Evolutionary conservation across 768 basidiomycete genomes (phyloP).

Genomic region (Dacryopinax primogenitus): DNA sequence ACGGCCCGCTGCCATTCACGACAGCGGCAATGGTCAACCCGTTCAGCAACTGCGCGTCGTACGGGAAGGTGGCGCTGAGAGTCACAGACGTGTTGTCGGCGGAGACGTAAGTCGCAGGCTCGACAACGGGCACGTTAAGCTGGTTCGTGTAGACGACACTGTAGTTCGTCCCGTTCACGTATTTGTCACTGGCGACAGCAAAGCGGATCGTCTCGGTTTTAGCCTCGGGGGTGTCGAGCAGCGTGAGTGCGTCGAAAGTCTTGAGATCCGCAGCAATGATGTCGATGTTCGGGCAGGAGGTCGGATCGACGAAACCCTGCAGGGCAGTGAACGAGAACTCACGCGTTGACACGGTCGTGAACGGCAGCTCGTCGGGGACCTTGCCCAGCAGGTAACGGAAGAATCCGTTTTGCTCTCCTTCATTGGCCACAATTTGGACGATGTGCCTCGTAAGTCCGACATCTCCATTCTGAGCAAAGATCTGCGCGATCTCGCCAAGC

Average conservation of each 20-base stretch:
- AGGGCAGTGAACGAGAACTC: conserved; percentile 6
- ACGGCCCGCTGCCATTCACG: neutral
- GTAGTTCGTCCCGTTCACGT: neutral
- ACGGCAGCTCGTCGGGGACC: neutral
- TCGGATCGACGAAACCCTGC: neutral
- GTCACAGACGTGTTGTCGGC: neutral
- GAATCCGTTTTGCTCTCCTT: conserved; percentile 13
- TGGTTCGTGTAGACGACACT: neutral
- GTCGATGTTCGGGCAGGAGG: conserved; percentile 5
- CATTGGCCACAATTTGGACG: conserved; percentile 12
- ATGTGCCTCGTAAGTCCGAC: conserved; percentile 10
- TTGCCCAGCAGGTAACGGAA: conserved; percentile 9
- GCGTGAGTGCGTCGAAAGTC: conserved; percentile 1
- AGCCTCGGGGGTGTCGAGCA: neutral
- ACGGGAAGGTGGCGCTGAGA: neutral
- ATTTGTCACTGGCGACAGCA: neutral
- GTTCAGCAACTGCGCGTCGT: neutral
- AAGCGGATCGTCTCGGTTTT: neutral
- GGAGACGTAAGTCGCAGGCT: neutral
- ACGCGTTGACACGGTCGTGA: neutral
- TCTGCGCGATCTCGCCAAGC: conserved; percentile 9
- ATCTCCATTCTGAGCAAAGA: conserved; percentile 12
- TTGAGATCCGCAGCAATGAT: neutral
- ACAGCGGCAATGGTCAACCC: neutral
- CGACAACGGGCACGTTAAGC: neutral